Base-by-base conservation (phyloP, 78 protist genomes). In the Dictyostelium brefeldianum region DNA sequence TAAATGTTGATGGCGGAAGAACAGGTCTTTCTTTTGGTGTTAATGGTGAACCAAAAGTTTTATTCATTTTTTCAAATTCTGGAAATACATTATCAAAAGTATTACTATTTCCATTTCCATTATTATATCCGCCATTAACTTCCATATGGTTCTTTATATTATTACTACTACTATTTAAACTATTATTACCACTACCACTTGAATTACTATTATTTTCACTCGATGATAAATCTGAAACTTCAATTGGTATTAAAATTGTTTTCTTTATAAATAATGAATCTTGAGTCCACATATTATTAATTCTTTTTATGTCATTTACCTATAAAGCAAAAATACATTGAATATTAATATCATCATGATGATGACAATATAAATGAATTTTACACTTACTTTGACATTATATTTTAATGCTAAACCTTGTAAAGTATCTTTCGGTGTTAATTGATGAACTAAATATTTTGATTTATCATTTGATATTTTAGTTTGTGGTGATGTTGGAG, bases 361-460 rank as follows among this genome's bases (percentile, higher is more conserved):
- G n/a, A 47, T 73, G 31, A 47, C 20, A 20, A 9, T 9, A 69
- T n/a, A n/a, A n/a, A n/a, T 5, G 10, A 36, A 7, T 2, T 69
- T 11, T 7, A 20, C 29, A 36, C 70, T 54, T 56, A 78, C 83
- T 20, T 78, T 78, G 15, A 78, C 83, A 31, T 74, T 56, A 64
- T 87, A 87, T 87, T 77, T 74, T 17, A 87, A 36, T 57, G 93
- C 43, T 64, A 87, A 50, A 48, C 93, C 93, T 78, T 75, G 84
- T 2, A 87, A 78, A 6, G 93, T 87, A 65, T 87, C 93, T 65
- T 74, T 43, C 36, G 84, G 77, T 12, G 71, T 36, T 36, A 87
- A 43, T 22, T 48, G 41, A 77, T 87, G 93, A 9, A 18, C 47
- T 11, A 87, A 75, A 64, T 14, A 77, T 84, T 41, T 74, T 43